Conservation (phyloP, 2,329 filamentous ascomycete species). For the Monosporascus sp. region DNA sequence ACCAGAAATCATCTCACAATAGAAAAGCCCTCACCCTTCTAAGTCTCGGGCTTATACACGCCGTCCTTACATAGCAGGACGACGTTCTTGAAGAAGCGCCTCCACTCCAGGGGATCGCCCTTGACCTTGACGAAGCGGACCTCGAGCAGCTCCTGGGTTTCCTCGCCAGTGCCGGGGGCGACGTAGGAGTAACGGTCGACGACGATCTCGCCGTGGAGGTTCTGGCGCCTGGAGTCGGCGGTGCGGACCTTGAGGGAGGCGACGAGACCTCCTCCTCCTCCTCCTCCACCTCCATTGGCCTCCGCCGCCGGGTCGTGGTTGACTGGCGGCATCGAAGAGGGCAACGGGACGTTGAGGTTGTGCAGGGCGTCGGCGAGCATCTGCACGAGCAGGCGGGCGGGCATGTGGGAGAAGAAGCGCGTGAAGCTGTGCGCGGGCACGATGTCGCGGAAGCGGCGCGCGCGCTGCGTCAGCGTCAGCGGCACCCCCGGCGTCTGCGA, state of each 20-base stretch:
- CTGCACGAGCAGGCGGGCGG: constrained; percentile 69
- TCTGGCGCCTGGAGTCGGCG: constrained; percentile 66
- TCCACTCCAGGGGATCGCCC: constrained; percentile 94
- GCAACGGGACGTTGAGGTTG: constrained; percentile 74
- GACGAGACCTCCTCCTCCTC: background rate
- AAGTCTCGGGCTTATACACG: constrained; percentile 57
- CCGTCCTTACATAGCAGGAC: constrained; percentile 82
- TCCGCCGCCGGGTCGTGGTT: constrained; percentile 34
- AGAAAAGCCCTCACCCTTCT: constrained; percentile 7
- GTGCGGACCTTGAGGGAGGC: constrained; percentile 66
- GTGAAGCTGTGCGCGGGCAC: constrained; percentile 82
- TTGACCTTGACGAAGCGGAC: constrained; percentile 91
- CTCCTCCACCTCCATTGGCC: constrained; percentile 22
- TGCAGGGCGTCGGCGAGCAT: constrained; percentile 78
- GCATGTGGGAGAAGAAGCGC: constrained; percentile 83
- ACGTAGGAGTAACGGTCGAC: constrained; percentile 54
- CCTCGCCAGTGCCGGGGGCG: constrained; percentile 47
- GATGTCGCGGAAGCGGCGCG: constrained; percentile 84
- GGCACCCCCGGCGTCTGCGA: constrained; percentile 73
- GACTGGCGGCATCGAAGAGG: constrained; percentile 26
- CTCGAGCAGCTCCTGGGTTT: constrained; percentile 61
- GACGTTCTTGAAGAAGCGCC: constrained; percentile 95
- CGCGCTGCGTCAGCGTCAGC: constrained; percentile 81
- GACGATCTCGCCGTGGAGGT: constrained; percentile 68
- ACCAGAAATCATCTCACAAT: too few species aligned